phyloP scores from a whole-genome alignment of 1,284 basidiomycete genomes.

The Nidula niveotomentosa region DNA sequence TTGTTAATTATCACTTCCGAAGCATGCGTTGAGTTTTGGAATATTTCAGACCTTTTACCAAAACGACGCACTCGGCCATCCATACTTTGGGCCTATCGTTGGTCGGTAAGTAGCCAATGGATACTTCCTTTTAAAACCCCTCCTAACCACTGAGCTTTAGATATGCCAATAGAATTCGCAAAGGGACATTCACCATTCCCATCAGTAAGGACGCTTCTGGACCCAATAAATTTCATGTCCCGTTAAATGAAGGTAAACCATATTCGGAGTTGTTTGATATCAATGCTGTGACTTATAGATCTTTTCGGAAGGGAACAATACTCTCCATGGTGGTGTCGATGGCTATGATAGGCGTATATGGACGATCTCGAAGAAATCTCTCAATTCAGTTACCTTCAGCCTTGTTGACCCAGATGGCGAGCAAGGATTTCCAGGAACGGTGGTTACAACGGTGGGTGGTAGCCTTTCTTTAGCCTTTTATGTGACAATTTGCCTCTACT shows the following conservation, averaged over 20 bases:
- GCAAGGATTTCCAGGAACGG: conserved; percentile 47
- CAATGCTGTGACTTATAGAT: conserved; percentile 1
- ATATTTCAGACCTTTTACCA: conserved; percentile 31
- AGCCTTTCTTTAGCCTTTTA: too few species aligned
- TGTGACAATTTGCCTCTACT: too few species aligned
- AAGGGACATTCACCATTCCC: conserved; percentile 48
- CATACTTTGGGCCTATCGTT: conserved; percentile 41
- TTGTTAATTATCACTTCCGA: not conserved
- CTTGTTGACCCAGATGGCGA: conserved; percentile 39
- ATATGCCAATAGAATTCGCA: conserved; percentile 44
- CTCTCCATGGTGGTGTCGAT: conserved; percentile 40
- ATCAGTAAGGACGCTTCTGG: conserved; percentile 39
- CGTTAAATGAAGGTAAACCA: conserved; percentile 38
- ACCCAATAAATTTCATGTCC: conserved; percentile 35
- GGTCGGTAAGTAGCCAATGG: conserved; percentile 25
- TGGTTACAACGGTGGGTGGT: conserved; percentile 31
- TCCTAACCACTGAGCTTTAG: conserved; percentile 10
- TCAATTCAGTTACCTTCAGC: conserved; percentile 35
- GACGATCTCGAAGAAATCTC: conserved; percentile 25
- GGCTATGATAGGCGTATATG: conserved; percentile 43
- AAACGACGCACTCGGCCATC: conserved; percentile 30
- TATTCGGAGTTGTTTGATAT: not conserved
- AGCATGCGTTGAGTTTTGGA: not conserved
- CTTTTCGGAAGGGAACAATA: conserved; percentile 22
- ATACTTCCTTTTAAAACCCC: not conserved